Evolutionary conservation across 345 rosid species (phyloP).

Genomic region (Firmiana major): DNA sequence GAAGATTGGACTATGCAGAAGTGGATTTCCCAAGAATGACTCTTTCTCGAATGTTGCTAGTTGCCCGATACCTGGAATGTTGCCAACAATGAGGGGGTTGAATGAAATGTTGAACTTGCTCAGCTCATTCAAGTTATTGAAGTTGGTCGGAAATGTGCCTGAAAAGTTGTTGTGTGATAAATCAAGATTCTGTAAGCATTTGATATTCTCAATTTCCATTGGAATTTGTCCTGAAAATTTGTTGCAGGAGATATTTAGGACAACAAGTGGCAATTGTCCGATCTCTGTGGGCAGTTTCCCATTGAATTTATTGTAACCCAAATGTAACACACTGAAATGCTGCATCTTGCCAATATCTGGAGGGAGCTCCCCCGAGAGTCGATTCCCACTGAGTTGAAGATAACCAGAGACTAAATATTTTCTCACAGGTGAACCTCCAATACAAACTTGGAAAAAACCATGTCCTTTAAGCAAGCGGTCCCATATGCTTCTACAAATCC

Average conservation of each 20-base stretch:
- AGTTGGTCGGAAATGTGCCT: slow-evolving; percentile 53
- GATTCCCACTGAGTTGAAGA: slow-evolving; percentile 67
- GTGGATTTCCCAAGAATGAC: slow-evolving; percentile 70
- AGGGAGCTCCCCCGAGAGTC: slow-evolving; percentile 61
- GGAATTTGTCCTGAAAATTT: slow-evolving; percentile 60
- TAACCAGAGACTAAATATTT: slow-evolving; percentile 55
- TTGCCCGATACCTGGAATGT: slow-evolving; percentile 62
- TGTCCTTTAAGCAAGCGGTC: slow-evolving; percentile 57
- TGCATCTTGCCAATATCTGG: slow-evolving; percentile 48
- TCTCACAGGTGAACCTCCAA: slow-evolving; percentile 29
- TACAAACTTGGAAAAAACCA: slow-evolving; percentile 60
- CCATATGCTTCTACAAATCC: slow-evolving; percentile 69
- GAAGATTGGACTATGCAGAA: slow-evolving; percentile 39
- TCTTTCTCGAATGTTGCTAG: slow-evolving; percentile 58
- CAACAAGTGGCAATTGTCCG: slow-evolving; percentile 54
- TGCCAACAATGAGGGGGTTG: slow-evolving; percentile 61
- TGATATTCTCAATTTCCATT: slow-evolving; percentile 43
- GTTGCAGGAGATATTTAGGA: slow-evolving; percentile 60
- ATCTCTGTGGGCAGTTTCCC: slow-evolving; percentile 60
- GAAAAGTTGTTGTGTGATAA: slow-evolving; percentile 75
- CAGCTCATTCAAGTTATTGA: slow-evolving; percentile 49
- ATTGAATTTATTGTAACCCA: slow-evolving; percentile 51
- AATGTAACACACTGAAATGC: slow-evolving; percentile 57
- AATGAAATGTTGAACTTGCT: slow-evolving; percentile 78
- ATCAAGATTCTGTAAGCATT: slow-evolving; percentile 70